These are phyloP conservation scores for Pseudozyma sp. DNA, from an alignment of 1,284 basidiomycete genomes.

Conservation along the genomic window DNA sequence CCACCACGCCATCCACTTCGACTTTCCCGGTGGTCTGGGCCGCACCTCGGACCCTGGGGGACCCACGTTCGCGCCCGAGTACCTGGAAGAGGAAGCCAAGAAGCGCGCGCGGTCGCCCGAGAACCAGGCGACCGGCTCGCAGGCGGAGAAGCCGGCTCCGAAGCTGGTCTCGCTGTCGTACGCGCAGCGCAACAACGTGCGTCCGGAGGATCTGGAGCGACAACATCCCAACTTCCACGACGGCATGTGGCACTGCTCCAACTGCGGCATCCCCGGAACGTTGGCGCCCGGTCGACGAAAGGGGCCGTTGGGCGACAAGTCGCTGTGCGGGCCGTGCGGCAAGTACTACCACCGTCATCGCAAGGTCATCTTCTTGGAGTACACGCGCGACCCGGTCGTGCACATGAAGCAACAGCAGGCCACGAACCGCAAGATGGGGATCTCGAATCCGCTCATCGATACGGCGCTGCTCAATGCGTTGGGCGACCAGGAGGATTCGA, in stretches of 20 bases:
- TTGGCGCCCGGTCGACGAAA: constrained; percentile 71
- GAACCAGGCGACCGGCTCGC: constrained; percentile 44
- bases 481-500: constrained; percentile 40
- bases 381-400: constrained; percentile 59
- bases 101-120: constrained; percentile 47
- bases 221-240: constrained; percentile 66
- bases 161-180: constrained; percentile 52
- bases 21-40: constrained; percentile 64
- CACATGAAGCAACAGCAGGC: constrained; percentile 57
- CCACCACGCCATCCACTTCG: constrained; percentile 61
- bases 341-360: constrained; percentile 70
- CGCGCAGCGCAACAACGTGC: constrained; percentile 51
- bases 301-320: constrained; percentile 88
- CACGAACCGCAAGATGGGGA: constrained; percentile 40
- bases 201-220: constrained; percentile 62
- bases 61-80: constrained; percentile 51
- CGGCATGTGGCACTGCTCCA: constrained; percentile 67
- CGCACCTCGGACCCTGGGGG: constrained; percentile 48
- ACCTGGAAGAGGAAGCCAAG: constrained; percentile 49
- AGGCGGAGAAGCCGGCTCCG: constrained; percentile 36
- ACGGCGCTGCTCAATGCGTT: constrained; percentile 42
- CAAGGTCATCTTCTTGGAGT: constrained; percentile 56
- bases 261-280: constrained; percentile 65
- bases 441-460: constrained; percentile 43
- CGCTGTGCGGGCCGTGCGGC: constrained; percentile 91